Base-by-base conservation (phyloP, 768 basidiomycete genomes). In the Lentinula boryana region DNA sequence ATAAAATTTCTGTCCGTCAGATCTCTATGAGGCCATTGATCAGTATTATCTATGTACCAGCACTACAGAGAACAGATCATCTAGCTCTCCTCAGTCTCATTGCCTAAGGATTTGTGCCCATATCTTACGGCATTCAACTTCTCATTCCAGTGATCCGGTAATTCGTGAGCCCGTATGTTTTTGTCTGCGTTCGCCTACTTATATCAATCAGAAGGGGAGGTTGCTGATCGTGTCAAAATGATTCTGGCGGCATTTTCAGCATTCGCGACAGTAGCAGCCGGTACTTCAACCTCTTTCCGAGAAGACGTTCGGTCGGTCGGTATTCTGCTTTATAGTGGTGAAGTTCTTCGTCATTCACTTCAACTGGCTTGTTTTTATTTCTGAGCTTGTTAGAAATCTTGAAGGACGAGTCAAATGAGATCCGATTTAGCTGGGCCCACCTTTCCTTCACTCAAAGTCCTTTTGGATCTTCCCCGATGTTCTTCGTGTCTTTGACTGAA, bases 41-140 rank as follows among this genome's bases (percentile, higher is more conserved):
- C 33, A 67, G 10, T 46, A n/a, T 27, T 23, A 8, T 48, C 2
- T 48, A 59, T 21, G 64, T 65, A 43, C 56, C 66, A 69, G 67
- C 41, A 68, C 70, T 8, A 68, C 66, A 6, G 78, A 80, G 56
- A 69, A 70, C 16, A 68, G 83, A 56, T 74, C 78, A 36, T 56
- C 76, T 43, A 77, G 76, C n/a, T 78, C 78, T 31, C 75, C 79
- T 27, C 75, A 80, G 38, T 75, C 83, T 12, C 91, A 93, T 66
- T 95, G 93, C 68, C 72, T 95, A 43, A 80, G 89, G 38, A 88
- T 98, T 33, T 92, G 93, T 67, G 85, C 91, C 0, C 90, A 91
- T 67, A 80, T 90, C 36, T 71, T 98, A 21, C 86, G 88, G 54
- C 84, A 90, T 63, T 83, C 85, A 2, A 84, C 87, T 31, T 84